Percentiles rank a stretch among this genome's conserved stretches.
phyloP scores from a whole-genome alignment of 805 yeast genomes.

The Lipomyces kockii region DNA sequence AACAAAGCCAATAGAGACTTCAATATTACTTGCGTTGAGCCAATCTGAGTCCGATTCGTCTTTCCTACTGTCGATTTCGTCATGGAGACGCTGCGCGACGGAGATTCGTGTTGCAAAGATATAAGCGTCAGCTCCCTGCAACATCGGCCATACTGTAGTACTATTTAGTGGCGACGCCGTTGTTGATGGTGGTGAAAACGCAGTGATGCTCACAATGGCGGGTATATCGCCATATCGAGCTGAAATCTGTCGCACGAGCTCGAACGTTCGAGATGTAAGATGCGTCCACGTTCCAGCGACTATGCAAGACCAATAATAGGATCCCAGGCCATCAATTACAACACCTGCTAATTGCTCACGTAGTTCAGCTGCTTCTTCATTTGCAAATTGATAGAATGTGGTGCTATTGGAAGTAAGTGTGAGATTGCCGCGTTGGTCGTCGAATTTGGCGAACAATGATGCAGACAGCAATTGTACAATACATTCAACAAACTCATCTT shows the following conservation, averaged over 20 bases:
- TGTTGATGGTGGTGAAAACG: background rate
- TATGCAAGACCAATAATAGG: constrained; percentile 18
- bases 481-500: constrained; percentile 5
- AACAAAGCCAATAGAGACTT: constrained; percentile 1
- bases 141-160: constrained; percentile 22
- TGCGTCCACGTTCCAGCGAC: background rate
- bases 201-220: constrained; percentile 1
- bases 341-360: constrained; percentile 9
- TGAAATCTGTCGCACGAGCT: background rate
- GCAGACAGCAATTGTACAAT: constrained; percentile 9
- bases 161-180: constrained; percentile 3
- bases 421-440: background rate
- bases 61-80: background rate
- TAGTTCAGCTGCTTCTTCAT: constrained; percentile 3
- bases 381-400: background rate
- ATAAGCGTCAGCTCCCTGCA: constrained; percentile 22
- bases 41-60: constrained; percentile 11
- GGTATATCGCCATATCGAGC: constrained; percentile 8
- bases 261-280: background rate
- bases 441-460: constrained; percentile 5
- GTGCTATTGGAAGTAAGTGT: background rate
- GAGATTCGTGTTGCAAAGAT: constrained; percentile 2
- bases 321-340: constrained; percentile 23
- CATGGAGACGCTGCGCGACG: constrained; percentile 1
- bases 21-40: background rate